Base-by-base conservation (phyloP, 176 grass and related monocot genomes). In the Musa acuminata region DNA sequence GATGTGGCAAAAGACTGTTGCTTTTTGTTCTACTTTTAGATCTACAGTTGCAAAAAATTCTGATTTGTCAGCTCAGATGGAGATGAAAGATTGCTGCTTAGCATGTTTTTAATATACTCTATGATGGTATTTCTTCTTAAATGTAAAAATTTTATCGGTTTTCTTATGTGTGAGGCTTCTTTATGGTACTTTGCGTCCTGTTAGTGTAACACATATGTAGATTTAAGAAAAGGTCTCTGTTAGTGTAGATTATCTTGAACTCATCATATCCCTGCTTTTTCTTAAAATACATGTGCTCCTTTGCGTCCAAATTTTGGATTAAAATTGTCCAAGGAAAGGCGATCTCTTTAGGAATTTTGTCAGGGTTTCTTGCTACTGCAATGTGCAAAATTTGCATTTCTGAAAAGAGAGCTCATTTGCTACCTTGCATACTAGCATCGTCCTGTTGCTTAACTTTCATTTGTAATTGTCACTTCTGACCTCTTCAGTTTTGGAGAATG, bases 401-500 rank as follows among this genome's bases (percentile, higher is more conserved):
- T 50, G 35, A 20, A 3, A 68, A 1, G 35, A 49, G 35, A 50
- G 48, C 2, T 16, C 35, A 70, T 9, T 21, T 21, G 2, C 21
- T 8, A 2, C 8, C 35, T 51, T 21, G 48, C n/a, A 17, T 50
- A 70, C 49, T 22, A 70, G 43, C 19, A 51, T 51, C 17, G 1
- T 70, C n/a, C 11, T 69, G 13, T 51, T 50, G 11, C 8, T 51
- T 21, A 17, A 8, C n/a, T 58, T 55, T 71, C 11, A 9, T 22
- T n/a, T 23, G 71, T 22, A 26, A 62, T 50, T 8, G n/a, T 65
- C 24, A 2, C 75, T 60, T 62, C 22, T 76, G 69, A 62, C 51
- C 48, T 72, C 21, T 89, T 21, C 81, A 99, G 95, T 99, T 54
- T 52, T 91, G 69, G 95, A 99, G 85, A 99, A 99, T 72, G 95